Evolutionary conservation across 441 rosid genomes (phyloP), one percentile per base, ranked within the genome.

Genomic region (Pelargonium myrrhifolium): DNA sequence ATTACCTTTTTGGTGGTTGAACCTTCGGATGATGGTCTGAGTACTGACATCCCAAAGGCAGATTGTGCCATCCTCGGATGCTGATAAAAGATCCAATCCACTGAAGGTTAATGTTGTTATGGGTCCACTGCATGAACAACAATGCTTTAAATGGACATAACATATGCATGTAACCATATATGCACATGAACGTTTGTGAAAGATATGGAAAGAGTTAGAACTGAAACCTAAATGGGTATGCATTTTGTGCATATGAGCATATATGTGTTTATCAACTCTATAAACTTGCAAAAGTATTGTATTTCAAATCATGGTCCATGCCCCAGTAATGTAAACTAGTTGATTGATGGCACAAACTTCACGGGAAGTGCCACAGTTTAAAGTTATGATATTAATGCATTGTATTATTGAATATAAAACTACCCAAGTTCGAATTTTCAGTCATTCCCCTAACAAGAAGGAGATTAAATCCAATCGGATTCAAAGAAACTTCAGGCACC

Each of bases 51-150:
- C 82, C 89, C 89, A 82, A 9, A 85, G 82, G 75, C 84, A 81
- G 67, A 82, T 71, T 21, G 79, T 82, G 73, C 76, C 59, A 62
- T 85, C 89, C 64, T 81, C 80, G 1, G 86, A 82, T 71, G 86
- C 82, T 17, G 89, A 85, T 79, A 85, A 55, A 68, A 85, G 64
- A 68, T 78, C 78, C 14, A 65, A 62, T 37, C 64, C 40, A 8
- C 83, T 64, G 71, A 82, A 74, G 39, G 77, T 66, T 77, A 85
- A 60, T 71, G 88, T 80, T 55, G 81, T 82, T 68, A 82, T 80
- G 5, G 80, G 62, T 73, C 79, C 82, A 17, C 88, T 85, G 79
- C 70, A 59, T 0, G 12, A 10, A 56, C 22, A 56, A 26, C 10
- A 47, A 67, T 64, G n/a, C 2, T 43, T 62, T 55, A 17, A 65